Conservation (phyloP, 2,329 filamentous ascomycete species). For the Apiospora rasikravindrae region DNA sequence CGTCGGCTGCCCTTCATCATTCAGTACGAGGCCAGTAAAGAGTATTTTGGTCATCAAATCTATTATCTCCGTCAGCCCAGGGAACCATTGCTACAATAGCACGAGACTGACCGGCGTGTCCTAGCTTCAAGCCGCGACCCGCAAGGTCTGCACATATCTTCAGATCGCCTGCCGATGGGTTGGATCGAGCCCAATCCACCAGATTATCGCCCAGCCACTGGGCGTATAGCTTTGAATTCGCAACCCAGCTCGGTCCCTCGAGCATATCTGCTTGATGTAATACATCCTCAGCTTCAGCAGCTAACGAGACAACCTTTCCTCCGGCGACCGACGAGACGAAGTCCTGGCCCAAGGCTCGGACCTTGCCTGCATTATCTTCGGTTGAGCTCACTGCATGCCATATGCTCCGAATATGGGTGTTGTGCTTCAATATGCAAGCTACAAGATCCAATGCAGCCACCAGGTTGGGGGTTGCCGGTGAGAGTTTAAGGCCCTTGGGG, state of each 20-base stretch:
- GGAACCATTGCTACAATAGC: slow-evolving; percentile 10
- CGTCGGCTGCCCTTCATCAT: slow-evolving; percentile 28
- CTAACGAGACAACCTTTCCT: slow-evolving; percentile 55
- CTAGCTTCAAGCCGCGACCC: slow-evolving; percentile 69
- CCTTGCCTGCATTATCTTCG: slow-evolving; percentile 28
- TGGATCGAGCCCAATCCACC: slow-evolving; percentile 46
- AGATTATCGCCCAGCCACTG: slow-evolving; percentile 75
- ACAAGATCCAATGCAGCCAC: slow-evolving; percentile 51
- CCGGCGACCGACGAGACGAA: slow-evolving; percentile 53
- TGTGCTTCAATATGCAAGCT: slow-evolving; percentile 45
- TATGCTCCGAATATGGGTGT: slow-evolving; percentile 34
- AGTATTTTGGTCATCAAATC: slow-evolving; percentile 47
- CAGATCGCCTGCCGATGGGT: slow-evolving; percentile 41
- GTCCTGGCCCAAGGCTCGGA: slow-evolving; percentile 47
- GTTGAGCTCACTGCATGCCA: slow-evolving; percentile 31
- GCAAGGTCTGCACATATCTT: slow-evolving; percentile 55
- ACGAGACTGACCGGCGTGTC: slow-evolving; percentile 67
- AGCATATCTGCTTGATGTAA: slow-evolving; percentile 44
- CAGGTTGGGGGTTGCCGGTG: slow-evolving; percentile 51
- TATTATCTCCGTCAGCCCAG: slow-evolving; percentile 35
- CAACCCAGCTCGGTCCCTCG: slow-evolving; percentile 59
- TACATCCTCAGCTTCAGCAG: slow-evolving; percentile 61
- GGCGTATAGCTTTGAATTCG: slow-evolving; percentile 67
- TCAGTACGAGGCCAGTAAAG: slow-evolving; percentile 32
- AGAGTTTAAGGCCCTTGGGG: slow-evolving; percentile 43